Evolutionary conservation across 1,284 basidiomycete genomes (phyloP).

Genomic region (Ustilago tritici): DNA sequence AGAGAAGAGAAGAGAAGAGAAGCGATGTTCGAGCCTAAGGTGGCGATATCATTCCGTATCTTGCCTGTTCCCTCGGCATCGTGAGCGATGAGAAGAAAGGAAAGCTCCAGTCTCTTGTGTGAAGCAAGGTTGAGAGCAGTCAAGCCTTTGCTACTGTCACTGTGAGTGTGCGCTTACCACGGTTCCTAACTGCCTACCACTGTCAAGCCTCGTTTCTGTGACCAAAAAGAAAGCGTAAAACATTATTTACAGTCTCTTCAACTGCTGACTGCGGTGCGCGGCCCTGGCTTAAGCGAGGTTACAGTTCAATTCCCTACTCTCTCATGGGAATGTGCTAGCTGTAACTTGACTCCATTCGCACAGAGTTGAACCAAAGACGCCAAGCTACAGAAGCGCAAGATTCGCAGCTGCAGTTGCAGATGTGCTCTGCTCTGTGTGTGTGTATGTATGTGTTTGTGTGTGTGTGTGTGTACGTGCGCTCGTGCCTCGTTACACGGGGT

Average conservation of each 20-base stretch:
- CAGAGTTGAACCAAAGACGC: not conserved
- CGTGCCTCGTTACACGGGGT: not conserved
- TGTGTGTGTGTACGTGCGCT: not conserved
- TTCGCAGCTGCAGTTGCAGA: not conserved
- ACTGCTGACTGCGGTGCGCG: not conserved
- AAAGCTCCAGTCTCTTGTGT: not conserved
- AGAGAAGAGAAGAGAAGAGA: no score
- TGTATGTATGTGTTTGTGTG: no score
- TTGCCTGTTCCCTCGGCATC: not conserved
- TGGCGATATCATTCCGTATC: not conserved
- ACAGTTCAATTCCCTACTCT: not conserved
- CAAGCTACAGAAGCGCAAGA: not conserved
- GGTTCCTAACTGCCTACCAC: not conserved
- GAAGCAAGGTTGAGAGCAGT: not conserved
- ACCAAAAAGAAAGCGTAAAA: not conserved
- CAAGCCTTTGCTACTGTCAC: not conserved
- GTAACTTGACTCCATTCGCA: not conserved
- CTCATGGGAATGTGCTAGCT: conserved; percentile 2
- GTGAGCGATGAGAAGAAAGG: not conserved
- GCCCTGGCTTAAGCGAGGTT: not conserved
- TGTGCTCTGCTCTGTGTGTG: no score
- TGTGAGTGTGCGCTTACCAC: not conserved
- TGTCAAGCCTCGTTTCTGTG: not conserved
- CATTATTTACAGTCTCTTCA: not conserved
- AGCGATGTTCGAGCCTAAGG: not conserved